These are phyloP conservation scores for Calocybe indica DNA, from an alignment of 768 basidiomycete genomes.

Conservation along the genomic window DNA sequence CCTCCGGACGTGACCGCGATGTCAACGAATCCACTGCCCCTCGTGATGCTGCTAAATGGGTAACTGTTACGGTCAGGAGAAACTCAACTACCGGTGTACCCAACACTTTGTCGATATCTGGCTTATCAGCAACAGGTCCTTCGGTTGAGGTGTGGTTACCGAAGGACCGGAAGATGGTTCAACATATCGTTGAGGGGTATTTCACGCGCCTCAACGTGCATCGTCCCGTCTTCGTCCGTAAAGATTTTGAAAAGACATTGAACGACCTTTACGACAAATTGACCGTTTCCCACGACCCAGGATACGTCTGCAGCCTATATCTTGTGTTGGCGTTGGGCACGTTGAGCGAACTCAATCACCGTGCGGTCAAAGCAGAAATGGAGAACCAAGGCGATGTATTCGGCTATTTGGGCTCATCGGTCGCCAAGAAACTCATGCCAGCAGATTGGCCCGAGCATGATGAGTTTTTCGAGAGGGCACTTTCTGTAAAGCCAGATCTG, in stretches of 20 bases:
- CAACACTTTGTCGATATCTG: slow-evolving; percentile 28
- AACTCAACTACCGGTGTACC: slow-evolving; percentile 27
- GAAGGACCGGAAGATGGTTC: slow-evolving; percentile 64
- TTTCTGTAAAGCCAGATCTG: slow-evolving; percentile 75
- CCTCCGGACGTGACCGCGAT: slow-evolving; percentile 63
- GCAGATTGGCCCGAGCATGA: slow-evolving; percentile 74
- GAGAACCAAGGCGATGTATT: slow-evolving; percentile 28
- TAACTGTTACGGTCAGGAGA: slow-evolving; percentile 45
- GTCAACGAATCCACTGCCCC: slow-evolving; percentile 47
- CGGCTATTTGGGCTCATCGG: slow-evolving; percentile 27
- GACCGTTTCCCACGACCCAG: slow-evolving; percentile 55
- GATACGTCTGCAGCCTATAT: slow-evolving; percentile 74
- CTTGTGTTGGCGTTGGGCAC: slow-evolving; percentile 77
- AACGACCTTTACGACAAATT: slow-evolving; percentile 60
- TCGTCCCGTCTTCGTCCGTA: slow-evolving; percentile 67
- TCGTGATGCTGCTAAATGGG: slow-evolving; percentile 59
- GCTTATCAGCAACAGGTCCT: slow-evolving; percentile 21
- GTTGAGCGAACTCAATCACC: slow-evolving; percentile 75
- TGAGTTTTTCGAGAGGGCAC: slow-evolving; percentile 78
- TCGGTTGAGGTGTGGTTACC: slow-evolving; percentile 64
- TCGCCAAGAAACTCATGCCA: slow-evolving; percentile 59
- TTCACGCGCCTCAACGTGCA: slow-evolving; percentile 75
- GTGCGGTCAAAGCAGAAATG: slow-evolving; percentile 47
- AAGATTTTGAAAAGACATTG: slow-evolving; percentile 61
- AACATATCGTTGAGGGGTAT: slow-evolving; percentile 61